Percentiles rank a stretch among this genome's conserved stretches.
phyloP scores from a whole-genome alignment of 1,284 basidiomycete species.

The Taiwanofungus camphoratus region DNA sequence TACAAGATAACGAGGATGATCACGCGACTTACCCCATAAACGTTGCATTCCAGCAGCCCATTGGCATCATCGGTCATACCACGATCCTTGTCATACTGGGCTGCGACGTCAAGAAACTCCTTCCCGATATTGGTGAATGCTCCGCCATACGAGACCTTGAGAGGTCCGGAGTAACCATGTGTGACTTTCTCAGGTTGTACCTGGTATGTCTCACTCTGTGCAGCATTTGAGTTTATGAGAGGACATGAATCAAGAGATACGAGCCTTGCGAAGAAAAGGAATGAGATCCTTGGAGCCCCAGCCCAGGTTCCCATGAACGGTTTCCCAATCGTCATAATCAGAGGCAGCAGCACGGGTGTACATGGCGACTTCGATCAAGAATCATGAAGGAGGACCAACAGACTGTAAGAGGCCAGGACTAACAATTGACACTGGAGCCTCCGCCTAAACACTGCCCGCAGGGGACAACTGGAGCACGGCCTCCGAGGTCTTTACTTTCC shows the following conservation, averaged over 20 bases:
- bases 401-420: slow-evolving; percentile 27
- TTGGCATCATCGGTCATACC: slow-evolving; percentile 20
- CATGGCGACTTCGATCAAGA: slow-evolving; percentile 27
- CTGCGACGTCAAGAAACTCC: slow-evolving; percentile 38
- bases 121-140: slow-evolving; percentile 17
- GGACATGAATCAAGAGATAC: not conserved
- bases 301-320: slow-evolving; percentile 38
- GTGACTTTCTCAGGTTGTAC: slow-evolving; percentile 23
- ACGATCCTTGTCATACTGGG: slow-evolving; percentile 35
- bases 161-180: slow-evolving; percentile 20
- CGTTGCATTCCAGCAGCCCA: slow-evolving; percentile 21
- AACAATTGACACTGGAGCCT: slow-evolving; percentile 53
- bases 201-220: slow-evolving; percentile 47
- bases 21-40: slow-evolving; percentile 21
- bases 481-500: slow-evolving; percentile 32
- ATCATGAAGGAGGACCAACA: not conserved
- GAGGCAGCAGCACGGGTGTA: slow-evolving; percentile 49
- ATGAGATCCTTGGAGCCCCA: slow-evolving; percentile 47
- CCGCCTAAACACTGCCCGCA: slow-evolving; percentile 47
- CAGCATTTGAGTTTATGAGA: not conserved
- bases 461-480: slow-evolving; percentile 35
- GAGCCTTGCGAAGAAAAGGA: slow-evolving; percentile 45
- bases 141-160: slow-evolving; percentile 24
- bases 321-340: slow-evolving; percentile 53
- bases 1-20: not conserved